These are phyloP conservation scores for Inga laurina DNA, from an alignment of 306 rosid species.

Conservation along the genomic window DNA sequence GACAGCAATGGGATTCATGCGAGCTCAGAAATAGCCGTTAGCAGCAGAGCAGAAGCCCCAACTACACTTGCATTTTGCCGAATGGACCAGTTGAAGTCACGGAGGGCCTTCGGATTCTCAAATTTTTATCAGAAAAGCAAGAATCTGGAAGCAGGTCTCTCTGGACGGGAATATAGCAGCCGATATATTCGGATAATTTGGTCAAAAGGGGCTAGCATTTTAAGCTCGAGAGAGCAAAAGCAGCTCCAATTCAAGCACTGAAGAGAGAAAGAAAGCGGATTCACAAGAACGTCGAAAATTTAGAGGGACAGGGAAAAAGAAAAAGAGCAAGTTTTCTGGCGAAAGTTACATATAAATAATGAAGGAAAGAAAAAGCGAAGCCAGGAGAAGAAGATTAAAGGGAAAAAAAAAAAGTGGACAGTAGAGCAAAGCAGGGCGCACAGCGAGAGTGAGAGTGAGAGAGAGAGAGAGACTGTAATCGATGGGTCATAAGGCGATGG, in stretches of 20 bases:
- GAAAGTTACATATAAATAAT: conserved; percentile 23
- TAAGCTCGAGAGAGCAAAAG: conserved; percentile 13
- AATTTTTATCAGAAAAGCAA: conserved; percentile 4
- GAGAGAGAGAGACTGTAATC: background rate
- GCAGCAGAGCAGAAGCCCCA: conserved; percentile 35
- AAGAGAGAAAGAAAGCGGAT: conserved; percentile 29
- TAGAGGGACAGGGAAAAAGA: conserved; percentile 14
- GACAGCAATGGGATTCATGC: conserved; percentile 34
- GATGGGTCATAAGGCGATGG: background rate
- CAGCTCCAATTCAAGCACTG: conserved; percentile 17
- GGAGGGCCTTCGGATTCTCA: conserved; percentile 26
- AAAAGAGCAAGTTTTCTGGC: background rate
- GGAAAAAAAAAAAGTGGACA: background rate
- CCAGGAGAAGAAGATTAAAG: background rate
- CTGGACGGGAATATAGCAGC: background rate
- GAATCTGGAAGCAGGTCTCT: conserved; percentile 28
- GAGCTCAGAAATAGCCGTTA: conserved; percentile 33
- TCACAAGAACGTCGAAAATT: conserved; percentile 10
- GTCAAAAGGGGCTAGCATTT: conserved; percentile 42
- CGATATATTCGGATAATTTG: conserved; percentile 33
- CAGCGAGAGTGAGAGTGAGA: background rate
- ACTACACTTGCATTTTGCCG: conserved; percentile 16
- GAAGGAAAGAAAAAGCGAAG: background rate
- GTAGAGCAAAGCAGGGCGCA: background rate
- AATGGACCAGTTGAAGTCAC: conserved; percentile 18